Percentiles rank a stretch among this genome's conserved stretches.
Conservation (phyloP, 306 rosid species). For the Cyclanthera cordifolia region DNA sequence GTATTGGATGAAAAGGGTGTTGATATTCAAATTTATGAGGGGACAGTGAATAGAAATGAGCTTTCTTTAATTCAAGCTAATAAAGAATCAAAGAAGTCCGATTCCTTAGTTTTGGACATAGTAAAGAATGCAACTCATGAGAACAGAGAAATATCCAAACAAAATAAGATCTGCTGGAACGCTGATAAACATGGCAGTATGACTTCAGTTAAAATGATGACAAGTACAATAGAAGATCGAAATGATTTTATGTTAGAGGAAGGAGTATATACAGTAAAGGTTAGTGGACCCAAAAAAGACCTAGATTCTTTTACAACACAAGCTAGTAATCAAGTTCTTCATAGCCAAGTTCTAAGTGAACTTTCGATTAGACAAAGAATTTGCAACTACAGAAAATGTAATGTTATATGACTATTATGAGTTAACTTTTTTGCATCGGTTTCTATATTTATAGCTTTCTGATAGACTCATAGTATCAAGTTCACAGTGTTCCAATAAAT, state of each 20-base stretch:
- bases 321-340: constrained; percentile 22
- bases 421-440: neutral
- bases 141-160: constrained; percentile 19
- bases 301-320: constrained; percentile 10
- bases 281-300: constrained; percentile 4
- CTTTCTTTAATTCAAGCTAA: constrained; percentile 18
- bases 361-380: constrained; percentile 14
- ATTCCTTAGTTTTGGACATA: constrained; percentile 14
- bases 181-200: constrained; percentile 12
- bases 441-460: constrained; percentile 4
- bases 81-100: constrained; percentile 17
- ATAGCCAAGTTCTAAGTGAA: constrained; percentile 17
- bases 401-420: constrained; percentile 6
- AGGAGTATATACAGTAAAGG: constrained; percentile 7
- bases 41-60: neutral
- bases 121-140: constrained; percentile 2
- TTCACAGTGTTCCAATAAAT: neutral
- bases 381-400: constrained; percentile 31
- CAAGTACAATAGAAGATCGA: constrained; percentile 4
- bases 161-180: constrained; percentile 15
- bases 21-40: too few species aligned
- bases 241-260: constrained; percentile 14
- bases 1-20: constrained; percentile 15
- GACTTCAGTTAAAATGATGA: constrained; percentile 16
- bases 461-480: neutral